Evolutionary conservation across 164 flowering plant genomes (phyloP).

Genomic region (Vitis vinifera): ASM3070453v1 NC_081816.1:15501001-15501500

Average conservation of each 20-base stretch:
- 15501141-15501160: slow-evolving; percentile 45
- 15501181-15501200: slow-evolving; percentile 45
- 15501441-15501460: slow-evolving; percentile 59
- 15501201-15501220: slow-evolving; percentile 55
- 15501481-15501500: slow-evolving; percentile 33
- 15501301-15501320: slow-evolving; percentile 26
- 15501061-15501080: neutral
- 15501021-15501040: no score
- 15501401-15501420: slow-evolving; percentile 24
- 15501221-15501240: slow-evolving; percentile 44
- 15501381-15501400: slow-evolving; percentile 57
- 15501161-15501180: slow-evolving; percentile 61
- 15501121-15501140: neutral
- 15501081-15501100: neutral
- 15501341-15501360: slow-evolving; percentile 26
- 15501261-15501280: slow-evolving; percentile 56
- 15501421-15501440: slow-evolving; percentile 68
- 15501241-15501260: slow-evolving; percentile 26
- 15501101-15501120: neutral
- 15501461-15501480: slow-evolving; percentile 54
- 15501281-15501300: slow-evolving; percentile 41
- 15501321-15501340: slow-evolving; percentile 35
- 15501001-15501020: no score
- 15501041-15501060: no score
- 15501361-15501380: slow-evolving; percentile 37